These are phyloP conservation scores for Phaeotremella skinneri DNA, from an alignment of 768 basidiomycete genomes.

Conservation along the genomic window DNA sequence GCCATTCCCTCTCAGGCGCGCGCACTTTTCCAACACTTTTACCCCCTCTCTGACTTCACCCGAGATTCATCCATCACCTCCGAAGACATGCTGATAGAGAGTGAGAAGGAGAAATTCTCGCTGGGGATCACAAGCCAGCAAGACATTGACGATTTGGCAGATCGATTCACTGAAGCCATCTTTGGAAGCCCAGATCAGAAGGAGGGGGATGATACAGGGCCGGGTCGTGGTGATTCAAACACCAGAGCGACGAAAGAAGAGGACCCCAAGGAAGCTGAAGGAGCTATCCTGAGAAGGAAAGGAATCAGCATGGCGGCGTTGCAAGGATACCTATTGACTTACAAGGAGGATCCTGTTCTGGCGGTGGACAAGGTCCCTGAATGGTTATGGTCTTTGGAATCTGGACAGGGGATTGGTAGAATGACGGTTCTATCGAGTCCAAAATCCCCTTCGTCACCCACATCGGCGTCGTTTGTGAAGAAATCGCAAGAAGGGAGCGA, in stretches of 20 bases:
- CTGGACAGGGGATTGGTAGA: not conserved
- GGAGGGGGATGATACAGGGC: too few species aligned
- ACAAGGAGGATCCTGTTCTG: conserved; percentile 63
- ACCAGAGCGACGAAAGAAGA: not conserved
- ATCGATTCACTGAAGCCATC: conserved; percentile 9
- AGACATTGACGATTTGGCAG: conserved; percentile 17
- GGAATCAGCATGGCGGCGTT: conserved; percentile 78
- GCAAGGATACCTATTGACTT: conserved; percentile 75
- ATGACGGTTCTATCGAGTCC: too few species aligned
- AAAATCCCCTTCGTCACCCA: too few species aligned
- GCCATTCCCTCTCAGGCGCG: conserved; percentile 64
- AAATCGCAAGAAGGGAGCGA: too few species aligned
- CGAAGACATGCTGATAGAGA: not conserved
- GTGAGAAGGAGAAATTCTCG: conserved; percentile 4
- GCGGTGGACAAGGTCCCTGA: conserved; percentile 75
- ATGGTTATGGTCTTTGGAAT: conserved; percentile 60
- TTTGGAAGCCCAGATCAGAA: not conserved
- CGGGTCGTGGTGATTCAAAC: too few species aligned
- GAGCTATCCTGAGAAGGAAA: not conserved
- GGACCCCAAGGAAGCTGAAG: not conserved
- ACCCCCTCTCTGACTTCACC: conserved; percentile 33
- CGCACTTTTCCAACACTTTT: conserved; percentile 46
- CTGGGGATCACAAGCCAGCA: not conserved
- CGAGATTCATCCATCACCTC: not conserved
- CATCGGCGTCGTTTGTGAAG: too few species aligned